A percentile compares a stretch with the other conserved stretches of the same genome.
Evolutionary conservation across 164 flowering plant species (phyloP).

Genomic region (Stephania cephalantha): DNA sequence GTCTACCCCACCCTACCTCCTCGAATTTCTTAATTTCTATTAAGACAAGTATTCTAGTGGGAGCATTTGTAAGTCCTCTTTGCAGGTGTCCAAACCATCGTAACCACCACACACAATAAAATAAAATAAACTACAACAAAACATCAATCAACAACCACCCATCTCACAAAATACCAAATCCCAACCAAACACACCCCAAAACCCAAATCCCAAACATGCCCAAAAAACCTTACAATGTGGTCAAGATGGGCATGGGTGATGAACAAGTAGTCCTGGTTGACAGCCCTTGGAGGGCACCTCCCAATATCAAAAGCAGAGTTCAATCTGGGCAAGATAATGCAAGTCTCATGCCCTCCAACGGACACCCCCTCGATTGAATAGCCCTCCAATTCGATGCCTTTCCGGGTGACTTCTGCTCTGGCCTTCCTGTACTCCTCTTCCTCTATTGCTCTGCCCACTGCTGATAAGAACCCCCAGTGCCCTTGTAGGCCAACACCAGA

Average conservation of each 20-base stretch:
- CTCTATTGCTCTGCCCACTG: slow-evolving; percentile 57
- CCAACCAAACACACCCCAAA: too few relatives aligned
- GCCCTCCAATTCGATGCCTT: slow-evolving; percentile 66
- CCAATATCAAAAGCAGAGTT: slow-evolving; percentile 90
- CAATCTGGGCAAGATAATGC: slow-evolving; percentile 74
- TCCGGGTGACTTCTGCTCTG: slow-evolving; percentile 58
- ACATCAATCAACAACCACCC: not conserved
- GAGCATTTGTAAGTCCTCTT: too few relatives aligned
- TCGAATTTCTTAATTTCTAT: too few relatives aligned
- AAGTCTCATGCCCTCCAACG: slow-evolving; percentile 89
- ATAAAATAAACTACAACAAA: not conserved
- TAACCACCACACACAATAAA: not conserved
- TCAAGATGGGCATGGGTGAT: slow-evolving; percentile 98
- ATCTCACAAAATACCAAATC: not conserved
- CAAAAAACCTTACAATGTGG: slow-evolving; percentile 67
- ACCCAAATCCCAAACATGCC: too few relatives aligned
- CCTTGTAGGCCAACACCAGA: slow-evolving; percentile 21
- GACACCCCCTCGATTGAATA: slow-evolving; percentile 71
- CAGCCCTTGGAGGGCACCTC: slow-evolving; percentile 49
- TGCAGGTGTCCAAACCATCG: too few relatives aligned
- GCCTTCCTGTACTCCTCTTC: slow-evolving; percentile 85
- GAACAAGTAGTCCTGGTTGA: slow-evolving; percentile 41
- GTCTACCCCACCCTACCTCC: too few relatives aligned
- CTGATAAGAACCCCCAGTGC: slow-evolving; percentile 57
- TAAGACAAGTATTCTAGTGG: too few relatives aligned